Conservation (phyloP, 495 filamentous ascomycete species). For the Neurospora sp. region DNA sequence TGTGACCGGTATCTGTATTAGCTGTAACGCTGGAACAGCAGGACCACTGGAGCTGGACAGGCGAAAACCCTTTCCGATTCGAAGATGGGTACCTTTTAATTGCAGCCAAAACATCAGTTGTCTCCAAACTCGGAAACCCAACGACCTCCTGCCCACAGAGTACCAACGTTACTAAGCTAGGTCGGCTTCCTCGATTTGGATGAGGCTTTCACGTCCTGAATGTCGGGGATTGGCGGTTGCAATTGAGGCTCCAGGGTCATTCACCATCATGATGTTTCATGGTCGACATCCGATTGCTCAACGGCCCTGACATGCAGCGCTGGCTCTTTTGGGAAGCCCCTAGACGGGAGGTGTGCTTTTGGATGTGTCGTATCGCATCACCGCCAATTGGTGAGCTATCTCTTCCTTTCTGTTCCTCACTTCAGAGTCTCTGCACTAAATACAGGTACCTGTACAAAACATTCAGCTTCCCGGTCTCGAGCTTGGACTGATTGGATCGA, state of each 20-base stretch:
- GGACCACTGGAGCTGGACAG: neutral
- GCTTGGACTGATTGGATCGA: neutral
- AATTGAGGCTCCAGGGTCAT: neutral
- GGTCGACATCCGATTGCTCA: neutral
- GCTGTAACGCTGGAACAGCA: neutral
- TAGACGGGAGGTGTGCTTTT: neutral
- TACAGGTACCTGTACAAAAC: neutral
- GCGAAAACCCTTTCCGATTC: neutral
- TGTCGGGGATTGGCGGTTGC: neutral
- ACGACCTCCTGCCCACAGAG: neutral
- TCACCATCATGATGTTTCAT: neutral
- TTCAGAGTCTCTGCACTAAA: neutral
- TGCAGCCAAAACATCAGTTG: neutral
- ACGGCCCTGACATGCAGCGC: neutral
- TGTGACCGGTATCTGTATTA: neutral
- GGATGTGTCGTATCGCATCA: neutral
- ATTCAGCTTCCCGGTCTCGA: neutral
- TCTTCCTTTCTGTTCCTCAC: neutral
- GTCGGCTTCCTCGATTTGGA: neutral
- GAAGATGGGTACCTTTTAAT: neutral
- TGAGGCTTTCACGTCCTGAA: neutral
- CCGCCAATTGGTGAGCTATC: neutral
- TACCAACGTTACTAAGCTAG: neutral
- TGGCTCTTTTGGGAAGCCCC: neutral
- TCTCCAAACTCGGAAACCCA: neutral